Evolutionary conservation across 441 rosid genomes (phyloP).

Genomic region (Erodium chrysanthum): DNA sequence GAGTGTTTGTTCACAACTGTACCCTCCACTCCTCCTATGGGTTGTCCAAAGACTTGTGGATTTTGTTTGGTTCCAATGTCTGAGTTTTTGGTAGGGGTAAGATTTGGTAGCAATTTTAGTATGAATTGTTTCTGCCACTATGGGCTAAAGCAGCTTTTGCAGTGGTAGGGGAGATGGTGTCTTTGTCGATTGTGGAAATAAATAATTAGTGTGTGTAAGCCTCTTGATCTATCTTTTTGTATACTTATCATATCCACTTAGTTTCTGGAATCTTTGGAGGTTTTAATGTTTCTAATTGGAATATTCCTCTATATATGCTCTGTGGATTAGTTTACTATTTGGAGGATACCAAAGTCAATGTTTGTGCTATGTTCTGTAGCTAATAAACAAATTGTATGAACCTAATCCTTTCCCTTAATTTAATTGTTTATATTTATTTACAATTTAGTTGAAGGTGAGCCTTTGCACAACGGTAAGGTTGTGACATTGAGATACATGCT

Average conservation of each 20-base stretch:
- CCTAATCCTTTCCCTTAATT: constrained; percentile 6
- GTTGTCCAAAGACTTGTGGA: background rate
- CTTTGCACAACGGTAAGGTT: background rate
- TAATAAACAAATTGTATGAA: background rate
- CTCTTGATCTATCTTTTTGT: constrained; percentile 18
- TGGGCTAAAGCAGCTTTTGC: constrained; percentile 19
- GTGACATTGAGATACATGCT: background rate
- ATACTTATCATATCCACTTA: constrained; percentile 19
- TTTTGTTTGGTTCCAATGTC: constrained; percentile 5
- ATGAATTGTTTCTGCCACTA: constrained; percentile 14
- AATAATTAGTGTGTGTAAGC: background rate
- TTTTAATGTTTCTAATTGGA: constrained; percentile 20
- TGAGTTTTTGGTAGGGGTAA: background rate
- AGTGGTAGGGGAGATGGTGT: constrained; percentile 17
- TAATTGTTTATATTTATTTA: background rate
- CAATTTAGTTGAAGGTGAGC: background rate
- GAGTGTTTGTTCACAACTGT: background rate
- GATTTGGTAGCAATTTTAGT: constrained; percentile 12
- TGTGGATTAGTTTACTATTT: constrained; percentile 28
- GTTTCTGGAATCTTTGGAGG: constrained; percentile 20
- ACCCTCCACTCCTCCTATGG: background rate
- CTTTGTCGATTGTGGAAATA: constrained; percentile 12
- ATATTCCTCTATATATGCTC: constrained; percentile 47
- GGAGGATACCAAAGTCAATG: constrained; percentile 27
- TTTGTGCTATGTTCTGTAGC: constrained; percentile 26